Conservation (phyloP, 2,329 filamentous ascomycete species). For the Pezicula radicicola region DNA sequence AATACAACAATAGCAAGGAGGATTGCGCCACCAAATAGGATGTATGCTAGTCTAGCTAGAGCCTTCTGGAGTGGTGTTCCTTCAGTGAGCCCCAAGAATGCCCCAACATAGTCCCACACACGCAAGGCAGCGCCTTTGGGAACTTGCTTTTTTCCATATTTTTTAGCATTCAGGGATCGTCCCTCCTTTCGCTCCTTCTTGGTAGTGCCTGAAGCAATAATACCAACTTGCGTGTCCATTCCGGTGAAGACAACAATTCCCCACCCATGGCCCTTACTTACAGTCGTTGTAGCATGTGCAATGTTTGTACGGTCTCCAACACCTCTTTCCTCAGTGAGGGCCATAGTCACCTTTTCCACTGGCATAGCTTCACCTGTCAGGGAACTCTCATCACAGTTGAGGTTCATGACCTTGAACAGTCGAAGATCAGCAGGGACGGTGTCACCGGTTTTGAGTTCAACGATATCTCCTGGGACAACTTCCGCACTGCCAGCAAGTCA, state of each 20-base stretch:
- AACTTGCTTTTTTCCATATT: slow-evolving; percentile 40
- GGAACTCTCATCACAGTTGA: slow-evolving; percentile 85
- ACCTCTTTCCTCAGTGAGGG: slow-evolving; percentile 40
- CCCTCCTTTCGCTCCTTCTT: slow-evolving; percentile 51
- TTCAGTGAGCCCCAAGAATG: slow-evolving; percentile 56
- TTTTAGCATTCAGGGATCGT: slow-evolving; percentile 41
- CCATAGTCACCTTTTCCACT: slow-evolving; percentile 71
- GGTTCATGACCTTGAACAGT: slow-evolving; percentile 52
- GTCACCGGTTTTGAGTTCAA: slow-evolving; percentile 88
- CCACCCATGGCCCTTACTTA: slow-evolving; percentile 51
- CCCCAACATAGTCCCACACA: slow-evolving; percentile 44
- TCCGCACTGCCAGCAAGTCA: slow-evolving; percentile 49
- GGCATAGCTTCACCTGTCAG: slow-evolving; percentile 96
- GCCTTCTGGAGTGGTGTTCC: slow-evolving; percentile 66
- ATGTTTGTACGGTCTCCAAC: slow-evolving; percentile 53
- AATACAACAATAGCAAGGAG: slow-evolving; percentile 36
- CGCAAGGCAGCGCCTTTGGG: slow-evolving; percentile 47
- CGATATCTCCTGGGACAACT: slow-evolving; percentile 75
- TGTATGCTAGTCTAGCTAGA: slow-evolving; percentile 60
- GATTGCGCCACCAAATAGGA: slow-evolving; percentile 56
- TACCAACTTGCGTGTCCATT: slow-evolving; percentile 56
- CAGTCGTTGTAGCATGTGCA: slow-evolving; percentile 51
- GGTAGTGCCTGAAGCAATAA: slow-evolving; percentile 47
- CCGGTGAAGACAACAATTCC: slow-evolving; percentile 52
- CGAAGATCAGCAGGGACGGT: slow-evolving; percentile 89